Percentiles rank a stretch among this genome's conserved stretches.
Evolutionary conservation across 2,329 filamentous ascomycete genomes (phyloP).

Genomic region (Penicillium fuscoglaucum): DNA sequence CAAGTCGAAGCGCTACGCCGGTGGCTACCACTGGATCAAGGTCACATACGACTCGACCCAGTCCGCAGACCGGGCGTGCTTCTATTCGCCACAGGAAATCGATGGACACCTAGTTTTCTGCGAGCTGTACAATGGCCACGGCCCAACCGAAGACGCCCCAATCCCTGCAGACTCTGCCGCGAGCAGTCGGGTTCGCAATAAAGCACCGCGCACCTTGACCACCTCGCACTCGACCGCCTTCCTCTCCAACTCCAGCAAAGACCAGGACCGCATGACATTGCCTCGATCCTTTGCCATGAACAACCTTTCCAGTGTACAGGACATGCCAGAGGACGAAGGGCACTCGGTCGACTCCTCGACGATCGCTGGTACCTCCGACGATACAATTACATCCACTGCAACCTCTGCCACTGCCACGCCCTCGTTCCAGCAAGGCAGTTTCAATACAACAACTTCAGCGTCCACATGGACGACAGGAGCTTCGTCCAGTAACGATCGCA

Average conservation of each 20-base stretch:
- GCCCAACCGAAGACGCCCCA: constrained; percentile 64
- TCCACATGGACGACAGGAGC: constrained; percentile 17
- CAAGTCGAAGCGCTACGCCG: constrained; percentile 77
- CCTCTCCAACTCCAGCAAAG: constrained; percentile 30
- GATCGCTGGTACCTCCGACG: constrained; percentile 43
- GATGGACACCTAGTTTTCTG: constrained; percentile 70
- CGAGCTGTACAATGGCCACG: constrained; percentile 66
- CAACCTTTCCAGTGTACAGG: constrained; percentile 35
- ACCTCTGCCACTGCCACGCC: constrained; percentile 22
- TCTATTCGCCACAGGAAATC: constrained; percentile 69
- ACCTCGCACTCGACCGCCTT: constrained; percentile 40
- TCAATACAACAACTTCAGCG: neutral
- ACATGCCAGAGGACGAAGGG: constrained; percentile 32
- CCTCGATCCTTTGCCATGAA: constrained; percentile 44
- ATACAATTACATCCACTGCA: constrained; percentile 37
- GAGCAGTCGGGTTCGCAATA: constrained; percentile 27
- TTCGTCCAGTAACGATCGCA: constrained; percentile 15
- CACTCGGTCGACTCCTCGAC: constrained; percentile 39
- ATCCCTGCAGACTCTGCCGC: constrained; percentile 52
- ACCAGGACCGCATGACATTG: constrained; percentile 37
- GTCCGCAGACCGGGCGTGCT: constrained; percentile 68
- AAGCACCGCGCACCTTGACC: constrained; percentile 37
- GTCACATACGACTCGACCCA: constrained; percentile 75
- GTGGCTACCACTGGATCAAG: constrained; percentile 90
- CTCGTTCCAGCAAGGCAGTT: constrained; percentile 2